Percentiles rank a stretch among this genome's conserved stretches.
Evolutionary conservation across 1,284 basidiomycete species (phyloP).

Genomic region (Malassezia cuniculi): DNA sequence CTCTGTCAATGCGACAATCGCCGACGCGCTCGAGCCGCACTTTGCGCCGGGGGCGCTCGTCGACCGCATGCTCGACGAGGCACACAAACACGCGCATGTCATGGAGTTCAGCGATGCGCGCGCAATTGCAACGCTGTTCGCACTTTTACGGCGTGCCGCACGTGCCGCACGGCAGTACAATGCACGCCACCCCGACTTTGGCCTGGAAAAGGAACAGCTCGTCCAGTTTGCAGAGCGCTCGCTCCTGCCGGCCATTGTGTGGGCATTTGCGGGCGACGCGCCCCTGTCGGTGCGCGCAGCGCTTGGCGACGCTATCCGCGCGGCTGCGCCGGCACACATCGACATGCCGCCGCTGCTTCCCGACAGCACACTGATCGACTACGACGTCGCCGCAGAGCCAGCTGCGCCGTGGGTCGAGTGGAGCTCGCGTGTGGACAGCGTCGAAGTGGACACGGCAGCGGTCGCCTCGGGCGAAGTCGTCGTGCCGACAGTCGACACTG

Average conservation of each 20-base stretch:
- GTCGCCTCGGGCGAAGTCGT: constrained; percentile 92
- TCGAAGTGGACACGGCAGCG: constrained; percentile 91
- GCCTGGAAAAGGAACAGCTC: constrained; percentile 65
- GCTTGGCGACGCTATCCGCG: constrained; percentile 75
- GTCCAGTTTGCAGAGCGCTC: constrained; percentile 82
- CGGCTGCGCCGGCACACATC: constrained; percentile 48
- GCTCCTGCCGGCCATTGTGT: constrained; percentile 81
- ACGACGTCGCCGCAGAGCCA: constrained; percentile 55
- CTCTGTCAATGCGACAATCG: constrained; percentile 62
- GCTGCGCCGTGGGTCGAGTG: constrained; percentile 69
- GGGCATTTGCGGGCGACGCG: constrained; percentile 95
- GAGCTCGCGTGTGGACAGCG: constrained; percentile 68
- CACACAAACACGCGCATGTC: constrained; percentile 77
- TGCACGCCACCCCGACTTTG: constrained; percentile 85
- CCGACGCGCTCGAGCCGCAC: constrained; percentile 45
- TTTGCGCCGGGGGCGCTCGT: constrained; percentile 67
- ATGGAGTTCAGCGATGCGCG: constrained; percentile 94
- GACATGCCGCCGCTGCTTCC: constrained; percentile 62
- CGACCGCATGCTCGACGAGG: constrained; percentile 62
- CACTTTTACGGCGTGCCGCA: constrained; percentile 86
- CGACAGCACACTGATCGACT: constrained; percentile 83
- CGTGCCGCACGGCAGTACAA: constrained; percentile 93
- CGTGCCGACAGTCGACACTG: constrained; percentile 94
- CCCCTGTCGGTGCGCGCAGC: constrained; percentile 75
- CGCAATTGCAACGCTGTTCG: constrained; percentile 88